phyloP scores from a whole-genome alignment of 208 protist species.

The Borovskyia barvae region DNA sequence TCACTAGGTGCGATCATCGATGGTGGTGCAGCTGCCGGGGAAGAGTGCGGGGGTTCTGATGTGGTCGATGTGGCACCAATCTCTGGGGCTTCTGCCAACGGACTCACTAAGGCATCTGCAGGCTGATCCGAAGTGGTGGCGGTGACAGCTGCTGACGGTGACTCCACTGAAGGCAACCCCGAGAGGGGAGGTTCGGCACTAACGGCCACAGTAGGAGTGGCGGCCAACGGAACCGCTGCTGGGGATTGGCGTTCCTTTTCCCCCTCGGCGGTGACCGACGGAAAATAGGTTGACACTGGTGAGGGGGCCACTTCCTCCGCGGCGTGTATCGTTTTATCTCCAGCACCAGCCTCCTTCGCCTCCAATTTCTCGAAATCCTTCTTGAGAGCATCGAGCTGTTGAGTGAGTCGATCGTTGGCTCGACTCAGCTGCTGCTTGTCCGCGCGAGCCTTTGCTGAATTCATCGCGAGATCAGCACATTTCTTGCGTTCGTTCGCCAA shows the following conservation, averaged over 20 bases:
- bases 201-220: neutral
- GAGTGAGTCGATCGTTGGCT: conserved; percentile 56
- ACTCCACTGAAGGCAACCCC: neutral
- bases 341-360: neutral
- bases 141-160: neutral
- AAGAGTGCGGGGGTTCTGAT: too few species aligned
- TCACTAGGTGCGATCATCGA: too few species aligned
- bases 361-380: conserved; percentile 30
- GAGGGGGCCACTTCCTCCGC: conserved; percentile 7
- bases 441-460: conserved; percentile 47
- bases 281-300: neutral
- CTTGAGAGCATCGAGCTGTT: conserved; percentile 44
- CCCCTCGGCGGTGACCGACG: conserved; percentile 5
- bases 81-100: too few species aligned
- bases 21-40: too few species aligned
- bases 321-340: neutral
- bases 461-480: conserved; percentile 59
- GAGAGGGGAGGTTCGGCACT: neutral
- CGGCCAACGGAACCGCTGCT: neutral
- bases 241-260: conserved; percentile 12
- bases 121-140: too few species aligned
- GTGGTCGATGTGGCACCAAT: too few species aligned
- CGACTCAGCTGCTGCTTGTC: conserved; percentile 50
- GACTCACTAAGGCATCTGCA: too few species aligned
- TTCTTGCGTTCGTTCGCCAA: conserved; percentile 64